Conservation (phyloP, 2,329 filamentous ascomycete species). For the Alternaria angustiovoidea region DNA sequence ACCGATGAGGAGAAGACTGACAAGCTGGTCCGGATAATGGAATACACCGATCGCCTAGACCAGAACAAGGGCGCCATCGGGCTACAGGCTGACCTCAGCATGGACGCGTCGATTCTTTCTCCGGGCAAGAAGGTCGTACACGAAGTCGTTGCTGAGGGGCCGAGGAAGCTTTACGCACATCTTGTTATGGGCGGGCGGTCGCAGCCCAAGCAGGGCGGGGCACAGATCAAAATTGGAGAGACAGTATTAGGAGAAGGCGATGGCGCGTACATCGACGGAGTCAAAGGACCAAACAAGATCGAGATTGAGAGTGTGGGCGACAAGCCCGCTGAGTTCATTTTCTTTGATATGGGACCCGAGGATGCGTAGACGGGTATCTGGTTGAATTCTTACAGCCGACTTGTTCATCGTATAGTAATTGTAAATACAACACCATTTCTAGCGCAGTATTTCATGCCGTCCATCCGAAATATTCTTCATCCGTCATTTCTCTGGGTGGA, state of each 20-base stretch:
- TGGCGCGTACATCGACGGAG: slow-evolving; percentile 74
- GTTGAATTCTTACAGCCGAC: neutral
- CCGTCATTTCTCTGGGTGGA: neutral
- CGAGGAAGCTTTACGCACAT: slow-evolving; percentile 80
- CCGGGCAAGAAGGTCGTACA: slow-evolving; percentile 74
- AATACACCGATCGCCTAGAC: slow-evolving; percentile 69
- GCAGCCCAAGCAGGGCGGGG: slow-evolving; percentile 71
- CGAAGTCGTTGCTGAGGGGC: slow-evolving; percentile 71
- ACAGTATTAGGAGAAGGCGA: slow-evolving; percentile 78
- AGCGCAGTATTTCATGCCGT: neutral
- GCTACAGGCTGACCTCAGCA: slow-evolving; percentile 83
- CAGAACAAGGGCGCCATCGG: slow-evolving; percentile 78
- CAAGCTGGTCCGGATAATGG: slow-evolving; percentile 77
- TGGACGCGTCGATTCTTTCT: slow-evolving; percentile 78
- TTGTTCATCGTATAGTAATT: neutral
- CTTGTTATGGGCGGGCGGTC: slow-evolving; percentile 70
- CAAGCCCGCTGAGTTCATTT: slow-evolving; percentile 57
- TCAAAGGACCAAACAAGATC: slow-evolving; percentile 54
- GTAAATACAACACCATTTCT: neutral
- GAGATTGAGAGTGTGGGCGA: slow-evolving; percentile 58
- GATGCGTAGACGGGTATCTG: slow-evolving; percentile 20
- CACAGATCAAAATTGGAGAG: slow-evolving; percentile 74
- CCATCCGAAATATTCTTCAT: neutral
- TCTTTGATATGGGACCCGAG: slow-evolving; percentile 58
- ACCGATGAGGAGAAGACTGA: slow-evolving; percentile 75